phyloP scores from a whole-genome alignment of 2,329 filamentous ascomycete species.

The Aspergillus awamori region DNA sequence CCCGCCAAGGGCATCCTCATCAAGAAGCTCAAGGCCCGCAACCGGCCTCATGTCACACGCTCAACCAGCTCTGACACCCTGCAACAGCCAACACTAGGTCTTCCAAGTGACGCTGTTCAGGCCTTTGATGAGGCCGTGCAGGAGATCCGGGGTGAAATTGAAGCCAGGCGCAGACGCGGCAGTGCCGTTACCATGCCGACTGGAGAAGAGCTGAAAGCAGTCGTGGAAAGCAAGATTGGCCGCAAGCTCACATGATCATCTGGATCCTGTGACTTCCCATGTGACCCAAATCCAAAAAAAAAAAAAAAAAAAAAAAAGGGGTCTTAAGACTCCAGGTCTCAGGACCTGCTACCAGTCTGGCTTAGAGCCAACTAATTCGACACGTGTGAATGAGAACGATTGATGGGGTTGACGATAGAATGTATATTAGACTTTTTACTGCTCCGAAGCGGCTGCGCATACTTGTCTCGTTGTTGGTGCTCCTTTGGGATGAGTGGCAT shows the following conservation, averaged over 20 bases:
- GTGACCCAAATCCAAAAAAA: neutral
- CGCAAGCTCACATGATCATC: constrained; percentile 42
- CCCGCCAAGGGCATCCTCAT: constrained; percentile 68
- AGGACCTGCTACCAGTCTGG: neutral
- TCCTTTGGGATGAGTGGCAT: too few relatives aligned
- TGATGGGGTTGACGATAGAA: neutral
- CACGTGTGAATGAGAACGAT: neutral
- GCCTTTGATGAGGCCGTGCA: constrained; percentile 78
- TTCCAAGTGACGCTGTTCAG: constrained; percentile 73
- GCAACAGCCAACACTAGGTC: constrained; percentile 70
- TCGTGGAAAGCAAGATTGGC: constrained; percentile 55
- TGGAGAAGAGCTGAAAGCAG: constrained; percentile 55
- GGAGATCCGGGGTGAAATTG: constrained; percentile 74
- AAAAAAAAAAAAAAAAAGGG: neutral
- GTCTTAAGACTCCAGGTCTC: neutral
- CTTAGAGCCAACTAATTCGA: neutral
- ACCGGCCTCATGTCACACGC: constrained; percentile 42
- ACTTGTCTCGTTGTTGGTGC: too few relatives aligned
- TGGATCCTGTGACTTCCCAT: neutral
- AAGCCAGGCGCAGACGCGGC: constrained; percentile 57
- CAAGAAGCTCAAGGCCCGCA: constrained; percentile 62
- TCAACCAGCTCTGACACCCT: constrained; percentile 62
- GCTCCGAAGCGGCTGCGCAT: neutral
- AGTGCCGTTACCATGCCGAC: constrained; percentile 48
- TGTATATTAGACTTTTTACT: neutral